phyloP scores from a whole-genome alignment of 495 filamentous ascomycete genomes.

The Trichoderma orchidacearum region DNA sequence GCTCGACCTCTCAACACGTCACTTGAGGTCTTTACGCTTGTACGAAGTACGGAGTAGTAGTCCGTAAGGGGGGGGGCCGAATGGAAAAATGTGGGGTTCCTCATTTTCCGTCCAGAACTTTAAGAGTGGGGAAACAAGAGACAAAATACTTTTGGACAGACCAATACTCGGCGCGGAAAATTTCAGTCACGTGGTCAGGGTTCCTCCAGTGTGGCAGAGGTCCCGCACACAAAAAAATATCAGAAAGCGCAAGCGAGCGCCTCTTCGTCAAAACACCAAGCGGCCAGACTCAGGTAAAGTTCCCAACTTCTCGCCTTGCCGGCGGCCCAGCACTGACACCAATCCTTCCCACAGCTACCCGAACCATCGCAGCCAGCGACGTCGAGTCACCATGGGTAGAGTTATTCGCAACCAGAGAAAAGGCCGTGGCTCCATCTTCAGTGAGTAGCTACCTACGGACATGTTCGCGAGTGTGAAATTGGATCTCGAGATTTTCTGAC shows the following conservation, averaged over 20 bases:
- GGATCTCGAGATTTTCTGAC: not conserved
- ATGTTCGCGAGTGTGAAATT: no score
- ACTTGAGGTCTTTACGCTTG: not conserved
- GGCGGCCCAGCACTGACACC: constrained; percentile 1
- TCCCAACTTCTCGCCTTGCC: not conserved
- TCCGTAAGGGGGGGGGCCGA: no score
- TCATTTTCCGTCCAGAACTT: not conserved
- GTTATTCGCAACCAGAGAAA: constrained; percentile 95
- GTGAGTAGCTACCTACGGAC: constrained; percentile 36
- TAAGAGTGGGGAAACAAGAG: not conserved
- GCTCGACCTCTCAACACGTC: not conserved
- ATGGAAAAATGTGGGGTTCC: not conserved
- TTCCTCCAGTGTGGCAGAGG: not conserved
- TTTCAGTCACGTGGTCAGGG: constrained; percentile 4
- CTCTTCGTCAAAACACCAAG: constrained; percentile 4
- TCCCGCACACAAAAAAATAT: constrained; percentile 5
- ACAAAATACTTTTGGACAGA: not conserved
- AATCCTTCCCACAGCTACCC: not conserved
- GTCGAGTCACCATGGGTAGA: constrained; percentile 27
- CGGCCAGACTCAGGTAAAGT: constrained; percentile 3
- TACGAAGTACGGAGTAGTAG: not conserved
- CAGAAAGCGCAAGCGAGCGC: not conserved
- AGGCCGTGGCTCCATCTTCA: constrained; percentile 97
- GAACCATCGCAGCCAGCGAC: not conserved
- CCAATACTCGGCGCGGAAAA: not conserved